A percentile compares a stretch with the other conserved stretches of the same genome.
phyloP scores from a whole-genome alignment of 495 filamentous ascomycete species.

The Daldinia bambusicola region DNA sequence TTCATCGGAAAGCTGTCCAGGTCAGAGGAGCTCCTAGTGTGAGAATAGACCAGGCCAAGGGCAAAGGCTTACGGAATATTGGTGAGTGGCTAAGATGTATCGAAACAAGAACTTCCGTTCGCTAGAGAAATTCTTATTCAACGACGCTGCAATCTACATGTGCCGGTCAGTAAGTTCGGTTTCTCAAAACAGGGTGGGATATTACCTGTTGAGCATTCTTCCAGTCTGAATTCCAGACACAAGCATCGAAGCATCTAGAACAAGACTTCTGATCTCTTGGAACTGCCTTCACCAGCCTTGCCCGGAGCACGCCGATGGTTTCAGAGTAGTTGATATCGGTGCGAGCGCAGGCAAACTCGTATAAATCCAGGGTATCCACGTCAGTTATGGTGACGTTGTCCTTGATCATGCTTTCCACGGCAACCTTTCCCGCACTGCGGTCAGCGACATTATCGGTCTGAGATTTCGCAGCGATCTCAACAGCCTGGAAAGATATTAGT shows the following conservation, averaged over 20 bases:
- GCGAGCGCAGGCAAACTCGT: slow-evolving; percentile 50
- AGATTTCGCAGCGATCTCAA: slow-evolving; percentile 58
- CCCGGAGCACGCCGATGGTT: slow-evolving; percentile 55
- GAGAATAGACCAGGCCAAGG: not conserved
- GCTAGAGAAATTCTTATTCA: slow-evolving; percentile 54
- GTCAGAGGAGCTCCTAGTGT: slow-evolving; percentile 36
- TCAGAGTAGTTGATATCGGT: slow-evolving; percentile 39
- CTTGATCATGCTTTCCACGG: slow-evolving; percentile 53
- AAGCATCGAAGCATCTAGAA: slow-evolving; percentile 54
- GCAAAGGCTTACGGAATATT: slow-evolving; percentile 54
- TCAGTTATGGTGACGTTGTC: slow-evolving; percentile 52
- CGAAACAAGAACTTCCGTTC: slow-evolving; percentile 57
- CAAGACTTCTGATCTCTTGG: slow-evolving; percentile 51
- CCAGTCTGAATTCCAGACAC: slow-evolving; percentile 58
- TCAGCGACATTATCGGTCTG: slow-evolving; percentile 54
- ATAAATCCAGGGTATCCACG: slow-evolving; percentile 55
- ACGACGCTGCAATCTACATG: slow-evolving; percentile 54
- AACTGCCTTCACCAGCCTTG: slow-evolving; percentile 55
- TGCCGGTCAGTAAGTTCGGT: slow-evolving; percentile 7
- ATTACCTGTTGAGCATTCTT: slow-evolving; percentile 60
- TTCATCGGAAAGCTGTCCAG: slow-evolving; percentile 48
- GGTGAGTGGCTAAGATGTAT: slow-evolving; percentile 55
- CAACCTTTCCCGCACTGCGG: slow-evolving; percentile 46
- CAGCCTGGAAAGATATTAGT: slow-evolving; percentile 48
- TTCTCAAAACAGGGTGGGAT: not conserved